Conservation (phyloP, 78 protist species). For the Emiliania huxleyi region DNA sequence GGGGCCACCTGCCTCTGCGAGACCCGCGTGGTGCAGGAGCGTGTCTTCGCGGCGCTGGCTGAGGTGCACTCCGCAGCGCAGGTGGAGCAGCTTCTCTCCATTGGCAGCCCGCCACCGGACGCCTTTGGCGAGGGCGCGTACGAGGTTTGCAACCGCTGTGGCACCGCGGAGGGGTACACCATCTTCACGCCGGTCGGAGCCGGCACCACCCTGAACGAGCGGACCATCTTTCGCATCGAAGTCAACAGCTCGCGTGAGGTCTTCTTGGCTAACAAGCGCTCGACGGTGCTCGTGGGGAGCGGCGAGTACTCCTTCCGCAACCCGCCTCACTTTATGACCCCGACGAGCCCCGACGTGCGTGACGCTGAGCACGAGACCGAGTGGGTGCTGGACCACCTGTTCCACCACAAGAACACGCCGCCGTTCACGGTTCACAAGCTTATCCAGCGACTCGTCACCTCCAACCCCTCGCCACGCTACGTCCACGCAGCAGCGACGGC, state of each 20-base stretch:
- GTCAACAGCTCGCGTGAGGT: no score
- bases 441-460: not conserved
- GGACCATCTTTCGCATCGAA: not conserved
- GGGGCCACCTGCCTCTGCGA: no score
- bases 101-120: no score
- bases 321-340: not conserved
- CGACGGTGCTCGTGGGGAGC: not conserved
- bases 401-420: not conserved
- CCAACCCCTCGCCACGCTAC: slow-evolving; percentile 29
- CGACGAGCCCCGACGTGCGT: not conserved
- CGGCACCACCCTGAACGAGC: not conserved
- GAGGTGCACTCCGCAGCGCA: no score
- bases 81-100: no score
- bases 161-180: no score
- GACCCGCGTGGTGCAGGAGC: no score
- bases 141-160: no score
- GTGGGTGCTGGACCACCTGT: not conserved
- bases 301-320: not conserved
- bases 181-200: no score
- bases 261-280: not conserved
- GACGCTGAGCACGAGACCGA: not conserved
- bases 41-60: no score
- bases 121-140: no score
- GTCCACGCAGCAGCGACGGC: not conserved
- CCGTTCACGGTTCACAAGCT: not conserved